phyloP scores from a whole-genome alignment of 2,329 filamentous ascomycete genomes.

The Pseudofabraea citricarpa region DNA sequence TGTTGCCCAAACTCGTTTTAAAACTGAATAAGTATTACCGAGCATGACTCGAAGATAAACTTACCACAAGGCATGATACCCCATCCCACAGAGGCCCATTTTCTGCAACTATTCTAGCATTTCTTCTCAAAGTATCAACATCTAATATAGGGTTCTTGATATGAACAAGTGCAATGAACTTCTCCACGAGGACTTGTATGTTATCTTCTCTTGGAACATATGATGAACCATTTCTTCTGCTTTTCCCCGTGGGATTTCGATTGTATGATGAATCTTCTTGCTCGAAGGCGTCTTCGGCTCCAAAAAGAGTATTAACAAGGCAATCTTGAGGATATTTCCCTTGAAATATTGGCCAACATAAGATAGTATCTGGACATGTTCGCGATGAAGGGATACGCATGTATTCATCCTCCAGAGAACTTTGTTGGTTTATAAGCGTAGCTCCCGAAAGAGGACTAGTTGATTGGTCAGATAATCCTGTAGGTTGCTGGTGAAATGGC shows the following conservation, averaged over 20 bases:
- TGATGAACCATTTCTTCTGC: background rate
- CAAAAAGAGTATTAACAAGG: slow-evolving; percentile 1
- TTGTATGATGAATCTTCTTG: background rate
- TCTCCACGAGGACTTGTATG: slow-evolving; percentile 25
- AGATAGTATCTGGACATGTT: slow-evolving; percentile 22
- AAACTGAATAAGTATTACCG: no score
- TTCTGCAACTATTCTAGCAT: slow-evolving; percentile 18
- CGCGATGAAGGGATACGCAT: slow-evolving; percentile 21
- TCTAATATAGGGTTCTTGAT: slow-evolving; percentile 33
- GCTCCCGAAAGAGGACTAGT: background rate
- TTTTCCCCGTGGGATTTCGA: background rate
- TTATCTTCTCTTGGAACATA: slow-evolving; percentile 17
- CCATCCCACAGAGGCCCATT: slow-evolving; percentile 28
- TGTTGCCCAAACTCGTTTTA: no score
- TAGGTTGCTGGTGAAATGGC: no score
- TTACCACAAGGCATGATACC: slow-evolving; percentile 26
- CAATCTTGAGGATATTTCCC: slow-evolving; percentile 4
- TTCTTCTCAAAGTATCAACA: slow-evolving; percentile 19
- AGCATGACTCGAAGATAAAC: background rate
- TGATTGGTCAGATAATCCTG: no score
- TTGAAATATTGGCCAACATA: slow-evolving; percentile 24
- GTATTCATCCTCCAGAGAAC: slow-evolving; percentile 10
- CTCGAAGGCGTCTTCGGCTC: background rate
- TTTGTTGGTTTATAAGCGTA: background rate
- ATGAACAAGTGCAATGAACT: slow-evolving; percentile 29